These are phyloP conservation scores for Dryadomyces quercus-mongolicae DNA, from an alignment of 2,329 filamentous ascomycete genomes.

Conservation along the genomic window DNA sequence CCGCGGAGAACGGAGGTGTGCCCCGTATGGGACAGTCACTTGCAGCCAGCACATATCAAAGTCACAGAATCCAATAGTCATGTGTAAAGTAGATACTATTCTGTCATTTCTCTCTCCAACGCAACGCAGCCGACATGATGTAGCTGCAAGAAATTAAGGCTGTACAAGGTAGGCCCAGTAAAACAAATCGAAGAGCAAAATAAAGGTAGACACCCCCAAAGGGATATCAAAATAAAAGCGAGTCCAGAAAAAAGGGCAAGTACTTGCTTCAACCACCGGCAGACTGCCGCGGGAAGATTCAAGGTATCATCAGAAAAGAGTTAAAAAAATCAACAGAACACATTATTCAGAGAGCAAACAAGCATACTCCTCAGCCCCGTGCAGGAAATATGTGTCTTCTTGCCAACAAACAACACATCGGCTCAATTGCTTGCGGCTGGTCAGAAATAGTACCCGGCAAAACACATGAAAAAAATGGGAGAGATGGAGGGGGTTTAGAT, in stretches of 20 bases:
- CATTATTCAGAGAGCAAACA: neutral
- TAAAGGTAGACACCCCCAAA: neutral
- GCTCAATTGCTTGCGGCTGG: neutral
- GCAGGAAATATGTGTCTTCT: constrained; percentile 1
- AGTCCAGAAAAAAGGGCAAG: neutral
- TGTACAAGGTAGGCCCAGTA: constrained; percentile 5
- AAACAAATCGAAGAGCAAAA: neutral
- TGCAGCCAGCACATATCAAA: neutral
- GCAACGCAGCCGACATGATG: neutral
- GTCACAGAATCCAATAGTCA: neutral
- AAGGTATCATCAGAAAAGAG: neutral
- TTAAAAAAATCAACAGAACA: neutral
- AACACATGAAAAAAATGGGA: constrained; percentile 4
- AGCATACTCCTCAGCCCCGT: constrained; percentile 1
- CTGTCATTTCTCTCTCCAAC: constrained; percentile 4
- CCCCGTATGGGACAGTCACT: too few species aligned
- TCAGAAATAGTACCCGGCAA: constrained; percentile 9
- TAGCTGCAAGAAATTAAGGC: neutral
- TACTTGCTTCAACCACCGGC: neutral
- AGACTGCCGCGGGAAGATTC: neutral
- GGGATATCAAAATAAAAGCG: neutral
- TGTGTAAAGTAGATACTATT: constrained; percentile 13
- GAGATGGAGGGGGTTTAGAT: neutral
- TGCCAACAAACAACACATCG: neutral
- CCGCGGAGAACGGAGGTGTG: too few species aligned